Conservation (phyloP, 192 early-diverging fungal genomes). For the Geranomyces variabilis region DNA sequence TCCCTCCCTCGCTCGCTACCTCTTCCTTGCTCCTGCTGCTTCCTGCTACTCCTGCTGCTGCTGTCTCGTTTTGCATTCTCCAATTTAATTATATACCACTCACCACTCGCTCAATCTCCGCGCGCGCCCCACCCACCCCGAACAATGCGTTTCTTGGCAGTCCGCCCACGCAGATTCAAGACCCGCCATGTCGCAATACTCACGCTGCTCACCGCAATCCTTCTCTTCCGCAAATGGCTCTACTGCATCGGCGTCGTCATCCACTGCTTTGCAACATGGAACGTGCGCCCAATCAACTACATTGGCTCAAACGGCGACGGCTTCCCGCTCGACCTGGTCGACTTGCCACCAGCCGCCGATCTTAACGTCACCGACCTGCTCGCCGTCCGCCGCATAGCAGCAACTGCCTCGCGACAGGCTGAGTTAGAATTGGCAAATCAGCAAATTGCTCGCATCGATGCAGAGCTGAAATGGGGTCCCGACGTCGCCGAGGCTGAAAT, state of each 20-base stretch:
- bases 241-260: conserved; percentile 21
- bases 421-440: not conserved
- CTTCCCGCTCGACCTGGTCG: conserved; percentile 22
- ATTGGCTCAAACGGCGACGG: conserved; percentile 22
- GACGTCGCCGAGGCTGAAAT: not conserved
- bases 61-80: too few relatives aligned
- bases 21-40: too few relatives aligned
- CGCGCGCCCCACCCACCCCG: too few relatives aligned
- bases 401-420: not conserved
- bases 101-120: too few relatives aligned
- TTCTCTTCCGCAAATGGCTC: conserved; percentile 24
- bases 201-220: conserved; percentile 3
- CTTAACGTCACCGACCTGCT: conserved; percentile 7
- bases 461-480: conserved; percentile 28
- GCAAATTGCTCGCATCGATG: not conserved
- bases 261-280: conserved; percentile 34
- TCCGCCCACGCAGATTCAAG: not conserved
- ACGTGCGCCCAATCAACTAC: conserved; percentile 10
- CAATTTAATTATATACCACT: too few relatives aligned
- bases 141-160: too few relatives aligned
- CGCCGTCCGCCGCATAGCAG: conserved; percentile 1
- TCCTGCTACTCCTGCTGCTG: too few relatives aligned
- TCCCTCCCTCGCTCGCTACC: too few relatives aligned
- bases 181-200: conserved; percentile 12
- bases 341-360: conserved; percentile 15